phyloP scores from a whole-genome alignment of 495 filamentous ascomycete genomes.

The Sabuloglossum arenarium region DNA sequence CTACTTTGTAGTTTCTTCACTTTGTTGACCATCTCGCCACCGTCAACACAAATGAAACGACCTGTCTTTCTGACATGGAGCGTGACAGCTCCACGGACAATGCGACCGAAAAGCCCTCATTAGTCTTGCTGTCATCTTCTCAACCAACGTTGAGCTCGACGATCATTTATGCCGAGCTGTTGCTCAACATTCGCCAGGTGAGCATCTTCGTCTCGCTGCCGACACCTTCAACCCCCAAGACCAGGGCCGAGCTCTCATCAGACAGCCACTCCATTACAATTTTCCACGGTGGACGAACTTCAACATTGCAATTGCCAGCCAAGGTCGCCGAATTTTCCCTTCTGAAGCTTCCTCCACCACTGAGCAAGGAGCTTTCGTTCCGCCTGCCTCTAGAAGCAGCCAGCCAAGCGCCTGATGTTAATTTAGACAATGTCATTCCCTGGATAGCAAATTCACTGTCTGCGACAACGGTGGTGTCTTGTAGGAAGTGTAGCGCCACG shows the following conservation, averaged over 20 bases:
- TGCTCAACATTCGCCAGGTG: slow-evolving; percentile 70
- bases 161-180: slow-evolving; percentile 59
- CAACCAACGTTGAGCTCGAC: not conserved
- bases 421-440: slow-evolving; percentile 27
- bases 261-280: slow-evolving; percentile 30
- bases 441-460: slow-evolving; percentile 54
- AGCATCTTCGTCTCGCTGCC: slow-evolving; percentile 49
- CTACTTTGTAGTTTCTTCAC: no score
- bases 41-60: not conserved
- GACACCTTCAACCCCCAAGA: slow-evolving; percentile 21
- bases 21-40: not conserved
- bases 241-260: slow-evolving; percentile 26
- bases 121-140: not conserved
- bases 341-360: slow-evolving; percentile 17
- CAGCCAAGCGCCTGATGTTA: not conserved
- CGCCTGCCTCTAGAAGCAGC: slow-evolving; percentile 26
- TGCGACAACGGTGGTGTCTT: slow-evolving; percentile 32
- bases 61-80: not conserved
- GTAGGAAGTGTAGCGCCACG: slow-evolving; percentile 33
- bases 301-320: slow-evolving; percentile 44
- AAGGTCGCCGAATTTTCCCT: slow-evolving; percentile 23
- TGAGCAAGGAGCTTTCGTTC: slow-evolving; percentile 35
- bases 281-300: slow-evolving; percentile 28
- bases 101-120: not conserved
- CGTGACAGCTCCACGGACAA: not conserved